Evolutionary conservation across 2,329 filamentous ascomycete genomes (phyloP).

Genomic region (Pyrenophora teres): DNA sequence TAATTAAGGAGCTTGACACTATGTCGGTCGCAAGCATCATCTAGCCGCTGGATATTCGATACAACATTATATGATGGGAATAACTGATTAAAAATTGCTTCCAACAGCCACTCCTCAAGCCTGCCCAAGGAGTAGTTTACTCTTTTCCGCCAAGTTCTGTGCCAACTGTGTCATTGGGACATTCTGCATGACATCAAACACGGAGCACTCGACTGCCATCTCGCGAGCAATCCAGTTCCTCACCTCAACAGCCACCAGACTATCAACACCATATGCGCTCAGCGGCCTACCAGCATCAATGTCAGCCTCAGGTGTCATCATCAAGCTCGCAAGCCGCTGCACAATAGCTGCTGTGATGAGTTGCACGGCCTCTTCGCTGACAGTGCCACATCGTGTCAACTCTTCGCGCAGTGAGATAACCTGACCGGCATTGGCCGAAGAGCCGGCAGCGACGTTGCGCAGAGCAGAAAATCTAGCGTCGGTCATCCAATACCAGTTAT

Average conservation of each 20-base stretch:
- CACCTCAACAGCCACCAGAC: constrained; percentile 26
- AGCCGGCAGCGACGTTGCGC: constrained; percentile 6
- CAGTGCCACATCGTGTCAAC: constrained; percentile 6
- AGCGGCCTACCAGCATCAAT: constrained; percentile 24
- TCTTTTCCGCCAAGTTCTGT: constrained; percentile 13
- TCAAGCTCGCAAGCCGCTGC: constrained; percentile 11
- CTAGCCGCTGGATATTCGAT: too few species aligned
- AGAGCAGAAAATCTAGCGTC: constrained; percentile 9
- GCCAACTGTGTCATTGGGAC: constrained; percentile 12
- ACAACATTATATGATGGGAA: background rate
- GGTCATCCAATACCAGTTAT: constrained; percentile 10
- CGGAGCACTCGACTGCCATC: constrained; percentile 5
- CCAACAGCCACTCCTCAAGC: background rate
- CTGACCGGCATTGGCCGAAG: constrained; percentile 5
- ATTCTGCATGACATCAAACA: constrained; percentile 17
- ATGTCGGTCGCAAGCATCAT: too few species aligned
- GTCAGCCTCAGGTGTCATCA: constrained; percentile 17
- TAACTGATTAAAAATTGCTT: background rate
- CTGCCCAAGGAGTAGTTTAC: constrained; percentile 5
- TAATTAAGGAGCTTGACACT: too few species aligned
- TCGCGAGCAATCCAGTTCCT: constrained; percentile 16
- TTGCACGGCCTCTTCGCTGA: constrained; percentile 7
- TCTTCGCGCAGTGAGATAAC: constrained; percentile 4
- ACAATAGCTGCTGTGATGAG: constrained; percentile 10
- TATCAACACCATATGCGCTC: constrained; percentile 26